A percentile compares a stretch with the other conserved stretches of the same genome.
Conservation (phyloP, 495 filamentous ascomycete genomes). For the Penicillium lagena region DNA sequence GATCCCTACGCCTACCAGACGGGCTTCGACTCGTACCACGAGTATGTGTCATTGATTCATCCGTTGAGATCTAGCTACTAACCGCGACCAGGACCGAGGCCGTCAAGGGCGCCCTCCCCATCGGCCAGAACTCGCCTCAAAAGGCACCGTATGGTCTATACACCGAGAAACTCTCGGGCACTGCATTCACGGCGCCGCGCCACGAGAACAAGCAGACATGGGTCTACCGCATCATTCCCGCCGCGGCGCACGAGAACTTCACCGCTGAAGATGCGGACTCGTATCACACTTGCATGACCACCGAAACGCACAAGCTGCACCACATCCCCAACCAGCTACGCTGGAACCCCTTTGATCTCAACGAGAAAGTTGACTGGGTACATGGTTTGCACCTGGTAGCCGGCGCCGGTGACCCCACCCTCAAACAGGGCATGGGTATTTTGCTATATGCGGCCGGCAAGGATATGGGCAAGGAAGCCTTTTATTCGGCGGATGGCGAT, state of each 20-base stretch:
- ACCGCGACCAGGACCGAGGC: constrained; percentile 36
- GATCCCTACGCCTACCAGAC: constrained; percentile 55
- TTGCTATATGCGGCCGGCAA: constrained; percentile 76
- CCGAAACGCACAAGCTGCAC: constrained; percentile 47
- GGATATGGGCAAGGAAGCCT: constrained; percentile 72
- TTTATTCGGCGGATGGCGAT: constrained; percentile 89
- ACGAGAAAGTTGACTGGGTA: constrained; percentile 70
- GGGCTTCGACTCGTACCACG: constrained; percentile 55
- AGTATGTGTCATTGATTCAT: constrained; percentile 28
- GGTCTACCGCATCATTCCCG: constrained; percentile 88
- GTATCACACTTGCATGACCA: constrained; percentile 47
- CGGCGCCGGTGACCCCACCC: constrained; percentile 74
- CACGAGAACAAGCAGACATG: constrained; percentile 87
- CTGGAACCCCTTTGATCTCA: constrained; percentile 84
- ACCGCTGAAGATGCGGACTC: constrained; percentile 44
- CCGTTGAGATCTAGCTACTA: constrained; percentile 1
- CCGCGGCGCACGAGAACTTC: constrained; percentile 76
- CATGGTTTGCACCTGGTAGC: constrained; percentile 71
- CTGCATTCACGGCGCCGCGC: constrained; percentile 85
- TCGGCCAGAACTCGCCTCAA: constrained; percentile 81
- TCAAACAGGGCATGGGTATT: constrained; percentile 77
- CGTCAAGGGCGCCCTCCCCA: constrained; percentile 51
- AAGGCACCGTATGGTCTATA: constrained; percentile 81
- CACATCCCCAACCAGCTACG: constrained; percentile 81
- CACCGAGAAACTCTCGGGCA: constrained; percentile 89